A percentile compares a stretch with the other conserved stretches of the same genome.
phyloP scores from a whole-genome alignment of 1,284 basidiomycete genomes.

The Cryptococcus deneoformans region DNA sequence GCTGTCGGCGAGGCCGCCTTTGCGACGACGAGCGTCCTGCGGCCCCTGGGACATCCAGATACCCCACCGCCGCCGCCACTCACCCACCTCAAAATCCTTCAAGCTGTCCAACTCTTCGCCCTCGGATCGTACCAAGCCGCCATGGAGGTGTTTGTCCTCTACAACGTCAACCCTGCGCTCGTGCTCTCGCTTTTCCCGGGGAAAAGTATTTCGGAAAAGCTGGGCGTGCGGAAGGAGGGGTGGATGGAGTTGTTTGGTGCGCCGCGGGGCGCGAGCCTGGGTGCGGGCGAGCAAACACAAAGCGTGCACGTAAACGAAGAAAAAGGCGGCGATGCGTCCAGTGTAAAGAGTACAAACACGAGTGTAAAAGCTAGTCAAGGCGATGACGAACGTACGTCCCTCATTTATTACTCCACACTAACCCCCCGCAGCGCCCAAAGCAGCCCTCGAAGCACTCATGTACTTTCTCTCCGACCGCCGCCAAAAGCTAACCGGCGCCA shows the following conservation, averaged over 20 bases:
- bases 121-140: slow-evolving; percentile 54
- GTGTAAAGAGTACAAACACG: not conserved
- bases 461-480: slow-evolving; percentile 73
- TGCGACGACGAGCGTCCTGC: slow-evolving; percentile 54
- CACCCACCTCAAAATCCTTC: slow-evolving; percentile 59
- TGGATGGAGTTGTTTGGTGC: slow-evolving; percentile 90
- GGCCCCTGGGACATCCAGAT: slow-evolving; percentile 48
- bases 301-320: slow-evolving; percentile 20
- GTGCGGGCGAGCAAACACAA: slow-evolving; percentile 24
- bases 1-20: slow-evolving; percentile 60
- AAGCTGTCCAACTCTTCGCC: slow-evolving; percentile 74
- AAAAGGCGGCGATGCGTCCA: slow-evolving; percentile 10
- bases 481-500: slow-evolving; percentile 74
- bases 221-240: slow-evolving; percentile 62
- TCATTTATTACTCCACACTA: not conserved
- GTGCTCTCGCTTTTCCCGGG: slow-evolving; percentile 83
- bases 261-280: slow-evolving; percentile 51
- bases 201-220: slow-evolving; percentile 70
- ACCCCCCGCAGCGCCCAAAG: slow-evolving; percentile 20
- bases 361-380: slow-evolving; percentile 16
- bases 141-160: slow-evolving; percentile 80
- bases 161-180: slow-evolving; percentile 90
- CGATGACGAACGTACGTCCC: slow-evolving; percentile 22
- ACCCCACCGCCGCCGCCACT: no score
- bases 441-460: slow-evolving; percentile 52